phyloP scores from a whole-genome alignment of 192 early-diverging fungal genomes.

The Gonapodya sp. region DNA sequence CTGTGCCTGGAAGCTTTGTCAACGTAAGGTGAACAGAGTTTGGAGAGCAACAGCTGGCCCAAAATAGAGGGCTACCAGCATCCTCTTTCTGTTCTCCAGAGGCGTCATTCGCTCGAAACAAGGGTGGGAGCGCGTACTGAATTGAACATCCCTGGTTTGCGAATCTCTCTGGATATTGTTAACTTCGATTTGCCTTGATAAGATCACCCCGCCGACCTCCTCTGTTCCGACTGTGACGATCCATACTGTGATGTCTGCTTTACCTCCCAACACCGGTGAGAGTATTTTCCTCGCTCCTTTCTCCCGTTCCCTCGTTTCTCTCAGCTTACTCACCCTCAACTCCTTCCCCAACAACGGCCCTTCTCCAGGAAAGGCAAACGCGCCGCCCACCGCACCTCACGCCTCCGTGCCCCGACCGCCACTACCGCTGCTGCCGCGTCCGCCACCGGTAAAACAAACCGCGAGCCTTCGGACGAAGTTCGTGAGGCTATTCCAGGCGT shows the following conservation, averaged over 20 bases:
- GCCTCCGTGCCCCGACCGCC: background rate
- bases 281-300: background rate
- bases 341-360: background rate
- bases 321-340: too few relatives aligned
- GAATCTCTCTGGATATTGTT: too few relatives aligned
- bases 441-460: background rate
- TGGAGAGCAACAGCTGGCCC: too few relatives aligned
- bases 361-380: background rate
- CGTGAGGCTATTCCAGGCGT: background rate
- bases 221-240: background rate
- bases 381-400: background rate
- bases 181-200: too few relatives aligned
- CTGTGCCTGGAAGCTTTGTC: too few relatives aligned
- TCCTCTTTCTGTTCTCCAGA: too few relatives aligned
- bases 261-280: background rate
- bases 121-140: too few relatives aligned
- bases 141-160: too few relatives aligned
- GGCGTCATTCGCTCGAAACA: too few relatives aligned
- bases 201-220: constrained; percentile 8
- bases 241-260: constrained; percentile 4
- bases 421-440: background rate
- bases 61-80: too few relatives aligned
- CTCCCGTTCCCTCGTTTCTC: background rate
- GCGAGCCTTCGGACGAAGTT: background rate
- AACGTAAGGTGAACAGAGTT: too few relatives aligned